Percentiles rank a stretch among this genome's conserved stretches.
These are phyloP conservation scores for Macadamia integrifolia DNA, from an alignment of 164 flowering plant genomes.

Conservation along the genomic window DNA sequence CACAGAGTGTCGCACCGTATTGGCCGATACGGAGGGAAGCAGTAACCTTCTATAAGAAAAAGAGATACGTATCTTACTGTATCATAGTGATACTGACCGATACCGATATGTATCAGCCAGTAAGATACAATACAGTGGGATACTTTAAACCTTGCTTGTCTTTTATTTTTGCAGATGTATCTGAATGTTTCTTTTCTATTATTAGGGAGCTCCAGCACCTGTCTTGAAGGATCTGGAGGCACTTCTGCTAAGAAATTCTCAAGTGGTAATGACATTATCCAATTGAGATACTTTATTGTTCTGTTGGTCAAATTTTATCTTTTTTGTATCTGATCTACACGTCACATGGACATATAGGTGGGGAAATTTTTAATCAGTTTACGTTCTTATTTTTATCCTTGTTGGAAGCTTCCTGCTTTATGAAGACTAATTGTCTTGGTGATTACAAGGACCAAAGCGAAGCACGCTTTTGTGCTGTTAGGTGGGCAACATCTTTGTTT, in stretches of 20 bases:
- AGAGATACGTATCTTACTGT: no score
- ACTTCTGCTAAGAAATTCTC: slow-evolving; percentile 64
- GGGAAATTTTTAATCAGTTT: no score
- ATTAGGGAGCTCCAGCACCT: slow-evolving; percentile 61
- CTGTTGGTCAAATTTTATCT: neutral
- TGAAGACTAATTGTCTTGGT: slow-evolving; percentile 8
- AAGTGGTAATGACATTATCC: no score
- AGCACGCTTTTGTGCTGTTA: slow-evolving; percentile 88
- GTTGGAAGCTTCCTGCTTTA: slow-evolving; percentile 4
- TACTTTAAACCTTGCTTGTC: no score
- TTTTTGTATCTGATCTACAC: neutral
- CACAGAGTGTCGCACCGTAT: no score
- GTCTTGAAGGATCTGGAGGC: slow-evolving; percentile 69
- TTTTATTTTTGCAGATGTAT: neutral
- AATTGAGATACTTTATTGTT: slow-evolving; percentile 3
- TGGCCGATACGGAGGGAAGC: no score
- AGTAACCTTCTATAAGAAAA: no score
- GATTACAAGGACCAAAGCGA: slow-evolving; percentile 77
- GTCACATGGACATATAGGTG: no score
- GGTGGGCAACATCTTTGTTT: slow-evolving; percentile 94
- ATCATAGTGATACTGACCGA: no score
- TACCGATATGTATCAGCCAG: no score
- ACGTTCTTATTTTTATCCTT: neutral
- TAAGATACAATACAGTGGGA: no score
- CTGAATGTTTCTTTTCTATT: slow-evolving; percentile 15